Evolutionary conservation across 345 rosid species (phyloP).

Genomic region (Pistacia vera): DNA sequence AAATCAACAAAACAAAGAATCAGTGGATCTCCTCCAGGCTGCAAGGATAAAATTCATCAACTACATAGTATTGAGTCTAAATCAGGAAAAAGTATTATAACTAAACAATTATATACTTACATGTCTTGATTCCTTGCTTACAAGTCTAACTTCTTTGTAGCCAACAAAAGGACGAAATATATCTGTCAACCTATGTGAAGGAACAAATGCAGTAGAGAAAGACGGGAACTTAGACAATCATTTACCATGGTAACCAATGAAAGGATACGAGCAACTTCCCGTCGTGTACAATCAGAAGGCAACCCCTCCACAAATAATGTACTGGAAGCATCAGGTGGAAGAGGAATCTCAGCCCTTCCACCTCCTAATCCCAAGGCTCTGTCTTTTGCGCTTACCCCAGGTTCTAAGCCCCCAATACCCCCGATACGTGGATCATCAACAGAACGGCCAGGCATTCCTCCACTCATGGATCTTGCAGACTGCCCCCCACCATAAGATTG

Average conservation of each 20-base stretch:
- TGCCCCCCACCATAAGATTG: slow-evolving; percentile 51
- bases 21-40: slow-evolving; percentile 62
- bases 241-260: neutral
- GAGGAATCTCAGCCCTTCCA: slow-evolving; percentile 49
- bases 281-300: slow-evolving; percentile 52
- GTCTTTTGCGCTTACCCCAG: slow-evolving; percentile 41
- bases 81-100: neutral
- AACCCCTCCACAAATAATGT: slow-evolving; percentile 73
- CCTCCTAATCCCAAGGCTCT: slow-evolving; percentile 43
- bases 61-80: neutral
- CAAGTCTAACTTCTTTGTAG: slow-evolving; percentile 75
- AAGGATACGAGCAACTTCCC: slow-evolving; percentile 75
- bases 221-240: slow-evolving; percentile 10
- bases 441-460: slow-evolving; percentile 37
- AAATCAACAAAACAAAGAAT: slow-evolving; percentile 76
- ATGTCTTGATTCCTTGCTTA: slow-evolving; percentile 60
- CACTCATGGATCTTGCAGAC: slow-evolving; percentile 43
- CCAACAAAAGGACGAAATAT: slow-evolving; percentile 79
- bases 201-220: slow-evolving; percentile 23
- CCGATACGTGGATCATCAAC: slow-evolving; percentile 43
- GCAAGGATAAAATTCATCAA: slow-evolving; percentile 26
- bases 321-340: slow-evolving; percentile 63
- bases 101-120: slow-evolving; percentile 33
- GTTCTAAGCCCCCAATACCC: slow-evolving; percentile 43
- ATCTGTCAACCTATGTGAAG: slow-evolving; percentile 48